Conservation (phyloP, 805 yeast genomes). For the Debaryomyces maramus region DNA sequence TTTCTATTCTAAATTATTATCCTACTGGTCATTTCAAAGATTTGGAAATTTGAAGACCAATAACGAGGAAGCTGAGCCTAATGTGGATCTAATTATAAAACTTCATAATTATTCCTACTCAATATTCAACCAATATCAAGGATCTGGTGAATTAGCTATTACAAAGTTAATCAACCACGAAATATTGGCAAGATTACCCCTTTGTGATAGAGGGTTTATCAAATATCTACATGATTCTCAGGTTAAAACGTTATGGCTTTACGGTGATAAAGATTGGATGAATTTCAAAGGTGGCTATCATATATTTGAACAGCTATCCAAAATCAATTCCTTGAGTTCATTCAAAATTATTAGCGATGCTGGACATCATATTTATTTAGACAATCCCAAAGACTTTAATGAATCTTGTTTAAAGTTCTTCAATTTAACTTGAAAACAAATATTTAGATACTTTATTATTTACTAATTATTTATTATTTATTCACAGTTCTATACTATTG, state of each 20-base stretch:
- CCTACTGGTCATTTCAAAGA: conserved; percentile 43
- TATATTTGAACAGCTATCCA: conserved; percentile 26
- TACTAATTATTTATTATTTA: conserved; percentile 1
- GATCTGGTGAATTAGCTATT: conserved; percentile 45
- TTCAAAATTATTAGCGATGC: conserved; percentile 30
- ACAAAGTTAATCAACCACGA: conserved; percentile 42
- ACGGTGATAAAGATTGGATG: conserved; percentile 49
- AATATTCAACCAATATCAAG: conserved; percentile 43
- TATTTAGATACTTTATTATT: neutral
- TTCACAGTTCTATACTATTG: conserved; percentile 4
- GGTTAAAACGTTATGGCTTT: conserved; percentile 34
- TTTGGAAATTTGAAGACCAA: conserved; percentile 30
- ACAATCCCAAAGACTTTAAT: conserved; percentile 37
- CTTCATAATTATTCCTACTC: conserved; percentile 42
- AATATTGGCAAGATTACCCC: conserved; percentile 37
- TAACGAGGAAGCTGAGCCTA: conserved; percentile 10
- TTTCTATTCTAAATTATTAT: conserved; percentile 37
- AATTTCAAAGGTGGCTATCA: conserved; percentile 37
- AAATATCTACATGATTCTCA: conserved; percentile 24
- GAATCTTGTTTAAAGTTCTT: conserved; percentile 23
- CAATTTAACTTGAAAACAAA: conserved; percentile 4
- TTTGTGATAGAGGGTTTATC: conserved; percentile 40
- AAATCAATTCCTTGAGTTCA: conserved; percentile 7
- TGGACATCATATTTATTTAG: conserved; percentile 45
- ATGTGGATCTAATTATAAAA: conserved; percentile 27